Evolutionary conservation across 2,329 filamentous ascomycete genomes (phyloP).

Genomic region (Nemania sp.): DNA sequence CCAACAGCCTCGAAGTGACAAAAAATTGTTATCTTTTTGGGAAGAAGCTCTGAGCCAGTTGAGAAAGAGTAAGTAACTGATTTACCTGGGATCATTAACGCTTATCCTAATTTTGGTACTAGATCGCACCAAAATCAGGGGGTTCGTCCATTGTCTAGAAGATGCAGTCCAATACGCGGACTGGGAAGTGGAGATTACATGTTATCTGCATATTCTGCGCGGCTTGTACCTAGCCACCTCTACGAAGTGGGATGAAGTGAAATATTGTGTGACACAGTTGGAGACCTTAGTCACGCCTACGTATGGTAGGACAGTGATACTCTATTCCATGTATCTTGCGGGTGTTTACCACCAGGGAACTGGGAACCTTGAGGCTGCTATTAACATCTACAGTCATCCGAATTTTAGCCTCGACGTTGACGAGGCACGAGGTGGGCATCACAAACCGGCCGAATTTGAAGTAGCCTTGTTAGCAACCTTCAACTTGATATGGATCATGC

Average conservation of each 20-base stretch:
- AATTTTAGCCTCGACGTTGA: conserved; percentile 66
- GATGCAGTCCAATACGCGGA: conserved; percentile 68
- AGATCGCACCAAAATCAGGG: conserved; percentile 51
- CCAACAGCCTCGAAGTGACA: conserved; percentile 54
- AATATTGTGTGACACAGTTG: conserved; percentile 66
- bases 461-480: conserved; percentile 74
- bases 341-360: conserved; percentile 82
- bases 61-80: conserved; percentile 48
- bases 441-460: conserved; percentile 69
- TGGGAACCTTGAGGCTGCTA: conserved; percentile 77
- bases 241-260: conserved; percentile 76
- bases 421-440: conserved; percentile 53
- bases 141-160: conserved; percentile 64
- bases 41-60: conserved; percentile 54
- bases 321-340: conserved; percentile 76
- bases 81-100: conserved; percentile 16
- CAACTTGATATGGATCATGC: conserved; percentile 79
- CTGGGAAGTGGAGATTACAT: conserved; percentile 75
- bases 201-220: conserved; percentile 77
- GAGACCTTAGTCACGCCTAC: conserved; percentile 57
- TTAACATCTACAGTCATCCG: conserved; percentile 73
- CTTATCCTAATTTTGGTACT: conserved; percentile 23
- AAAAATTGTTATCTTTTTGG: conserved; percentile 56
- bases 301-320: conserved; percentile 60
- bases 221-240: conserved; percentile 77